Evolutionary conservation across 169 alveolate genomes (phyloP).

Genomic region (Plasmodium billcollinsi): DNA sequence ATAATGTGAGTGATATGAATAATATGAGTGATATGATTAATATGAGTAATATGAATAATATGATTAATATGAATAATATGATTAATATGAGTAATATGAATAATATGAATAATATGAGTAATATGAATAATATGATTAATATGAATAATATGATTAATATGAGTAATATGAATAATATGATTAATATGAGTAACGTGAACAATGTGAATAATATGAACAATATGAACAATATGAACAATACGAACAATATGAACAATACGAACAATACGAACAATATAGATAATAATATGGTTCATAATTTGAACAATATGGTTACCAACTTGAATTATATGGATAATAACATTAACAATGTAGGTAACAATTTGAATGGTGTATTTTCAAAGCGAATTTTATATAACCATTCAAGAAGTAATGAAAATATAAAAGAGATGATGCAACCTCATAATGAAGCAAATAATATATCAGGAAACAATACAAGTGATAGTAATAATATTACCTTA

Average conservation of each 20-base stretch:
- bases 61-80: too few species aligned
- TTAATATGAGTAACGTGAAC: not conserved
- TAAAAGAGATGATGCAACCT: not conserved
- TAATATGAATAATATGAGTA: too few species aligned
- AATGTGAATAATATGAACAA: not conserved
- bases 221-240: not conserved
- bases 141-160: not conserved
- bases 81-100: too few species aligned
- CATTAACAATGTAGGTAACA: too few species aligned
- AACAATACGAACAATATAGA: not conserved
- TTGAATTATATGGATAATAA: too few species aligned
- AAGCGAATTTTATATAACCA: not conserved
- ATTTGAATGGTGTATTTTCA: too few species aligned
- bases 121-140: too few species aligned
- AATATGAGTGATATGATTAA: not conserved
- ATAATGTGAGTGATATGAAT: not conserved
- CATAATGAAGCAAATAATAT: not conserved
- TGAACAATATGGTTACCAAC: too few species aligned
- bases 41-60: too few species aligned
- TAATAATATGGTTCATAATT: not conserved
- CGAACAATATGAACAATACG: not conserved
- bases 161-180: not conserved
- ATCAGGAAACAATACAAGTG: not conserved
- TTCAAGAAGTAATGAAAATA: not conserved
- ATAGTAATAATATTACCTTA: constrained; percentile 12